Conservation (phyloP, 768 basidiomycete species). For the Strobilomyces dryophilus region DNA sequence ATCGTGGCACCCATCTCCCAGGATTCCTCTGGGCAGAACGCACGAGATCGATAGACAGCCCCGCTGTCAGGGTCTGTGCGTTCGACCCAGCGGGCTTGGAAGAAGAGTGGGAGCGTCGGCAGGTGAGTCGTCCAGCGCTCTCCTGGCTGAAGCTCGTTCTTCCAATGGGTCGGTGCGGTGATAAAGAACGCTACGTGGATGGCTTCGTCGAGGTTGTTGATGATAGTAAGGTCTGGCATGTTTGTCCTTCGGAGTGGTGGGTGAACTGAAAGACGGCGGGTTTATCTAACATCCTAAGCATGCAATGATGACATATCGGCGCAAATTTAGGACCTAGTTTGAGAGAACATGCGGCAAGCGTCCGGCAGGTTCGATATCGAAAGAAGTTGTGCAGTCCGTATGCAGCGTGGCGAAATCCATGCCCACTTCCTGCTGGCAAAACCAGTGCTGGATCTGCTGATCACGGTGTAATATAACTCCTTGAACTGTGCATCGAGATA, state of each 20-base stretch:
- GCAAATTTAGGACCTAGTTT: background rate
- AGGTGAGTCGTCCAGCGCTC: slow-evolving; percentile 17
- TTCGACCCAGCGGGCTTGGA: slow-evolving; percentile 14
- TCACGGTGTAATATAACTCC: too few species aligned
- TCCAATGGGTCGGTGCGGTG: slow-evolving; percentile 6
- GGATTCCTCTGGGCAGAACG: slow-evolving; percentile 16
- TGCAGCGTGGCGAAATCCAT: too few species aligned
- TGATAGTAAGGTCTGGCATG: slow-evolving; percentile 18
- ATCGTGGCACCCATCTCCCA: slow-evolving; percentile 18
- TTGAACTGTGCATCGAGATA: too few species aligned
- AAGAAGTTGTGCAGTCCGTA: background rate
- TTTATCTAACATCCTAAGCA: background rate
- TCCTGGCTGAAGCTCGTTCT: slow-evolving; percentile 14
- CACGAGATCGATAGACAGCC: slow-evolving; percentile 1
- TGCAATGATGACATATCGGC: background rate
- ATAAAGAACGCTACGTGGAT: slow-evolving; percentile 22
- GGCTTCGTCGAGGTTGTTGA: slow-evolving; percentile 16
- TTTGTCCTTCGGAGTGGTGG: background rate
- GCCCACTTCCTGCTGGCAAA: too few species aligned
- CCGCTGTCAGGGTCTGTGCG: slow-evolving; percentile 10
- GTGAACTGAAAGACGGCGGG: background rate
- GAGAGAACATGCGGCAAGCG: background rate
- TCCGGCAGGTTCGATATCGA: background rate
- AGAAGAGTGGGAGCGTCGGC: slow-evolving; percentile 8
- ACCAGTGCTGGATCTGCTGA: too few species aligned